Conservation (phyloP, 768 basidiomycete species). For the Leccinum ochraceum region DNA sequence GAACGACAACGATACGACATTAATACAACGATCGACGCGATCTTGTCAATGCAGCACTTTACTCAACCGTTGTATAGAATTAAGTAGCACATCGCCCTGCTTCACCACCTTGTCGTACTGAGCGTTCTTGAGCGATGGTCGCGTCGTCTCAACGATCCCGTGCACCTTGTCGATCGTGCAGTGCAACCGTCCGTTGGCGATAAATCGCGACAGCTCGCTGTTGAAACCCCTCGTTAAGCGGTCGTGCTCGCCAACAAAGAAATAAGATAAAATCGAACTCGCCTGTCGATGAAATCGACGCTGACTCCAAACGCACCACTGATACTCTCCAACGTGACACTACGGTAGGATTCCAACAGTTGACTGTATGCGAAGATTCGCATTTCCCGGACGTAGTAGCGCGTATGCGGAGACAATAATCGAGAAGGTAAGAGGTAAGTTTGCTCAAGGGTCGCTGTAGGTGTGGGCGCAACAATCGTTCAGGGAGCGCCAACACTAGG, state of each 20-base stretch:
- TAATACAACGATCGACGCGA: neutral
- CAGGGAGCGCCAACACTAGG: conserved; percentile 5
- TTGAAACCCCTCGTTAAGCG: neutral
- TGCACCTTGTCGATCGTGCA: conserved; percentile 94
- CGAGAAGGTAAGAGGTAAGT: conserved; percentile 86
- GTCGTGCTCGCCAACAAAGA: neutral
- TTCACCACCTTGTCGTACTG: conserved; percentile 93
- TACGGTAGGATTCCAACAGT: conserved; percentile 88
- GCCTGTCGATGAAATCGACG: conserved; percentile 85
- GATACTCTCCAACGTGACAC: conserved; percentile 86
- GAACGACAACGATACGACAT: neutral
- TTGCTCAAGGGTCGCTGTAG: conserved; percentile 83
- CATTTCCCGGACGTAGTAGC: conserved; percentile 94
- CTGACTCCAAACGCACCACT: conserved; percentile 87
- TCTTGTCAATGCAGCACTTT: conserved; percentile 70
- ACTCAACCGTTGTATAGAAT: conserved; percentile 84
- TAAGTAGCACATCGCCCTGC: conserved; percentile 88
- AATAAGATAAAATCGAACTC: conserved; percentile 31
- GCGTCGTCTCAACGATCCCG: conserved; percentile 90
- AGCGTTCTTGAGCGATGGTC: conserved; percentile 72
- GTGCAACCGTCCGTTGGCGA: conserved; percentile 81
- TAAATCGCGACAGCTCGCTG: conserved; percentile 91
- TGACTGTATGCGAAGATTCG: conserved; percentile 92
- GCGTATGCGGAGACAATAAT: conserved; percentile 80
- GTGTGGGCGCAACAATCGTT: neutral